phyloP scores from a whole-genome alignment of 805 yeast species.

The Candida succiphila region DNA sequence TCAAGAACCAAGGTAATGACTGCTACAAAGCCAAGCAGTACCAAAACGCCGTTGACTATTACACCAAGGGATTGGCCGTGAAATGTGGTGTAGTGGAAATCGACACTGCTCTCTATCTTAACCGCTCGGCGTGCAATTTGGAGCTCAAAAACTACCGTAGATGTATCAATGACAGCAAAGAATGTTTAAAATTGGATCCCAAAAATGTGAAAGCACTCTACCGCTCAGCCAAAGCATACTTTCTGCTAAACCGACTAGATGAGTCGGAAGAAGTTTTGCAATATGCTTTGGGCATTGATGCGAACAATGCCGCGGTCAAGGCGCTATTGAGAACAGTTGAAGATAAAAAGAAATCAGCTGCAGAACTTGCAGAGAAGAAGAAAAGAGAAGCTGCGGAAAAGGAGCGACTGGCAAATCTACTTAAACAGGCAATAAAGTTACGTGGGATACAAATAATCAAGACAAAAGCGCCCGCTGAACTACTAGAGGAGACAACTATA shows the following conservation, averaged over 20 bases:
- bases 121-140: slow-evolving; percentile 87
- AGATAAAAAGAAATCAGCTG: slow-evolving; percentile 14
- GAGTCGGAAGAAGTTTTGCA: slow-evolving; percentile 62
- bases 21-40: slow-evolving; percentile 63
- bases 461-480: slow-evolving; percentile 45
- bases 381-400: slow-evolving; percentile 29
- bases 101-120: slow-evolving; percentile 56
- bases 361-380: slow-evolving; percentile 18
- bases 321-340: slow-evolving; percentile 32
- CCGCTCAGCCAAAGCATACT: slow-evolving; percentile 76
- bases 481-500: slow-evolving; percentile 41
- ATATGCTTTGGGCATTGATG: slow-evolving; percentile 56
- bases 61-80: slow-evolving; percentile 71
- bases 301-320: slow-evolving; percentile 45
- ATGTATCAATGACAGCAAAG: slow-evolving; percentile 79
- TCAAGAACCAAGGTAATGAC: slow-evolving; percentile 90
- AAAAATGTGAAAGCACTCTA: slow-evolving; percentile 74
- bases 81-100: slow-evolving; percentile 47
- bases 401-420: slow-evolving; percentile 29
- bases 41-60: slow-evolving; percentile 66
- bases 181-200: slow-evolving; percentile 55
- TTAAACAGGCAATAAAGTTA: slow-evolving; percentile 49
- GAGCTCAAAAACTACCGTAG: slow-evolving; percentile 77
- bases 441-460: slow-evolving; percentile 45
- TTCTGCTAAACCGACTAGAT: slow-evolving; percentile 52